Base-by-base conservation (phyloP, 352 stramenopile species). In the Phytophthora citricola region DNA sequence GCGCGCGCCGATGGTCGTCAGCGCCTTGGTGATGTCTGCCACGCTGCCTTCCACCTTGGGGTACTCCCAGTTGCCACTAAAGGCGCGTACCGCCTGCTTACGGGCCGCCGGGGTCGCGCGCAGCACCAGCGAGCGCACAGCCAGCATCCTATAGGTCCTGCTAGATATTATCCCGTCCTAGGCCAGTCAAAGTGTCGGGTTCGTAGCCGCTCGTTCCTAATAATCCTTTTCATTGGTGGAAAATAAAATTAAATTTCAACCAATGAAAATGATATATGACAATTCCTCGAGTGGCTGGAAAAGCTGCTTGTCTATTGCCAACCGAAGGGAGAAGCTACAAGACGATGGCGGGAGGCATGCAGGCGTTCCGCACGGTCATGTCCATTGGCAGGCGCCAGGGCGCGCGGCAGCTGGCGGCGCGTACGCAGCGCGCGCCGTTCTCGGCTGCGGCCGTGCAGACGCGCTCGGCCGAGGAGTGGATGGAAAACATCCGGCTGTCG, bases 21-120 rank as follows among this genome's bases (percentile, higher is more conserved):
- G 71, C 63, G 71, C 72, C 63, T 86, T 88, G 53, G 83, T 90
- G 65, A 93, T 64, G 48, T 93, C 85, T 6, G 71, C 65, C 51
- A 91, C 85, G 14, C 75, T 88, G 49, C 85, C 85, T 40, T 93
- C 83, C 44, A 93, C 86, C 58, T 86, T 86, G 48, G 85, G 85
- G 76, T 93, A 93, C 63, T 93, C 83, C 61, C 88, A 85, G 62
- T 93, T 93, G 53, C 85, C 85, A 56, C 85, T 93, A 72, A 92
- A 93, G 38, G 79, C 73, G 43, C 85, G 85, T 48, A 66, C 51
- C 7, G 47, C 63, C 44, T 75, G 56, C 52, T 59, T 66, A 11
- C 39, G 40, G 8, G 48, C 41, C 8, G 63, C 43, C 44, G 58
- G 44, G 48, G 58, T 40, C 36, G 46, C 56, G 24, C 65, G 68